phyloP scores from a whole-genome alignment of 2,329 filamentous ascomycete genomes.

The Allantophomopsis cytisporea region DNA sequence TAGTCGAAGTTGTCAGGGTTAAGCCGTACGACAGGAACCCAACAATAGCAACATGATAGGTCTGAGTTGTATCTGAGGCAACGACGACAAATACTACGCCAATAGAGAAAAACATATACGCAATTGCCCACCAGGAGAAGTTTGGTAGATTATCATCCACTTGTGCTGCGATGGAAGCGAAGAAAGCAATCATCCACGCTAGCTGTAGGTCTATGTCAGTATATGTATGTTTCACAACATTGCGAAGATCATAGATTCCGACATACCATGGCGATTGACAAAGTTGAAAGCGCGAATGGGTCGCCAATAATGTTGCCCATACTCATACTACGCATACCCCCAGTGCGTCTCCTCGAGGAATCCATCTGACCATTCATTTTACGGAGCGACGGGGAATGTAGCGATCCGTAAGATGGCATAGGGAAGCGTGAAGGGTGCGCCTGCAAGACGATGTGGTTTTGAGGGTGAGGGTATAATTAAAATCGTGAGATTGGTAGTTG shows the following conservation, averaged over 20 bases:
- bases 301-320: slow-evolving; percentile 88
- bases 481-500: slow-evolving; percentile 2
- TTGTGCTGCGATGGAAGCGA: slow-evolving; percentile 67
- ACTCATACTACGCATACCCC: slow-evolving; percentile 45
- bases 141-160: slow-evolving; percentile 53
- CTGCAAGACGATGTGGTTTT: slow-evolving; percentile 9
- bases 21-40: slow-evolving; percentile 76
- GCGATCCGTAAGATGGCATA: slow-evolving; percentile 65
- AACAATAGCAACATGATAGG: slow-evolving; percentile 84
- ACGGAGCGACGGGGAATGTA: slow-evolving; percentile 58
- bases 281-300: slow-evolving; percentile 87
- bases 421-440: slow-evolving; percentile 3
- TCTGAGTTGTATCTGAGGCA: slow-evolving; percentile 70
- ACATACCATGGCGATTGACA: slow-evolving; percentile 82
- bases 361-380: slow-evolving; percentile 68
- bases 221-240: slow-evolving; percentile 1
- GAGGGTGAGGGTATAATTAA: slow-evolving; percentile 4
- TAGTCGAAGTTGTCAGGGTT: slow-evolving; percentile 72
- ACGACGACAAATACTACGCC: slow-evolving; percentile 69
- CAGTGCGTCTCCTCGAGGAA: slow-evolving; percentile 30
- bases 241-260: slow-evolving; percentile 2
- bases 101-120: slow-evolving; percentile 77
- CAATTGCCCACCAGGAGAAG: slow-evolving; percentile 84
- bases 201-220: slow-evolving; percentile 40
- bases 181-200: slow-evolving; percentile 88